These are phyloP conservation scores for Pezicula carpinea DNA, from an alignment of 2,329 filamentous ascomycete species.

Conservation along the genomic window DNA sequence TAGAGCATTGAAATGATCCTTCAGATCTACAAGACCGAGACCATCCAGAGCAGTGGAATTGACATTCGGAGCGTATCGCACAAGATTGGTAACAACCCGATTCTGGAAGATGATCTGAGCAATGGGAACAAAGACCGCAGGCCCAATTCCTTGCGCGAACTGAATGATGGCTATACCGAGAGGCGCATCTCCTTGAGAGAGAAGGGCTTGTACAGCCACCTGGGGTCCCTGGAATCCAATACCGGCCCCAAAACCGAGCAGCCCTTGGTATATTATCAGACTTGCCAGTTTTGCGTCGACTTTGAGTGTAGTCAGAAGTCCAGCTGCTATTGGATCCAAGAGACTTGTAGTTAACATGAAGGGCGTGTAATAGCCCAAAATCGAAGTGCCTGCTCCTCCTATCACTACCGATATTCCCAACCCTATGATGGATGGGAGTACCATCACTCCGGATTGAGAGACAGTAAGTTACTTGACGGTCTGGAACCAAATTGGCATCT, in stretches of 20 bases:
- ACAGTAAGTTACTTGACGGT: neutral
- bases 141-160: slow-evolving; percentile 60
- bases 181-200: slow-evolving; percentile 41
- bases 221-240: slow-evolving; percentile 6
- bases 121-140: slow-evolving; percentile 57
- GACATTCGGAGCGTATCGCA: slow-evolving; percentile 30
- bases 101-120: slow-evolving; percentile 64
- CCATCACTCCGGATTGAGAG: slow-evolving; percentile 1
- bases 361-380: slow-evolving; percentile 4
- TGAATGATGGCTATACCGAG: slow-evolving; percentile 44
- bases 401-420: slow-evolving; percentile 15
- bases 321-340: neutral
- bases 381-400: neutral
- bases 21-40: neutral
- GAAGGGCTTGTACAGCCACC: slow-evolving; percentile 39
- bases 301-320: slow-evolving; percentile 3
- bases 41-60: neutral
- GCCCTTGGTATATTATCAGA: slow-evolving; percentile 17
- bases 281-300: neutral
- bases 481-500: slow-evolving; percentile 21
- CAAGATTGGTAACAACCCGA: slow-evolving; percentile 48
- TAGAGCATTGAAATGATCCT: neutral
- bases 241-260: slow-evolving; percentile 6
- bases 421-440: neutral
- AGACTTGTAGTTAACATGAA: slow-evolving; percentile 12